Base-by-base conservation (phyloP, 441 rosid genomes). In the Capsella rubella region DNA sequence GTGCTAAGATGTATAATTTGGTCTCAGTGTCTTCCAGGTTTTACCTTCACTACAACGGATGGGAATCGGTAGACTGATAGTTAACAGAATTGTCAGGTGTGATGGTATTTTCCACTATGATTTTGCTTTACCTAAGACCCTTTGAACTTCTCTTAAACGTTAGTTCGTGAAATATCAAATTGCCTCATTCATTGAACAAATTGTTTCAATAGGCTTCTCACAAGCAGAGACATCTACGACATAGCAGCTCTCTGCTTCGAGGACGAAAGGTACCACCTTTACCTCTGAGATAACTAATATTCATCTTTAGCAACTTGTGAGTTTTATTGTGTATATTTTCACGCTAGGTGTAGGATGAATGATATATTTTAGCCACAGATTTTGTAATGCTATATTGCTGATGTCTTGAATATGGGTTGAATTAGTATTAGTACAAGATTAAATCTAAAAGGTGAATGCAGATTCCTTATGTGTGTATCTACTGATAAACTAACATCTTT, bases 1-100 rank as follows among this genome's bases (percentile, higher is more conserved):
- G 54, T 74, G 60, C 61, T 79, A 16, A 64, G 58, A 47, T 50
- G 56, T 86, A 73, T 82, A 73, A 80, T 82, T 67, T 70, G 80
- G 82, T 73, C 73, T 78, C 86, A 80, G 82, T 86, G 73, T 59
- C 64, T 85, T 77, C 67, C 92, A 93, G 96, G 95, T 90, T 74
- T 46, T 78, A 58, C 95, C 98, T 82, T 84, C 90, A 6, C 65
- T 86, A 27, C 89, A 57, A 42, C 64, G 88, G 61, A 79, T 89
- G 90, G 98, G 97, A 52, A 89, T 91, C 52, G 96, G 97, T 62
- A 79, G 74, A 81, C 77, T 90, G 80, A 90, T 94, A 45, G 87
- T 90, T 67, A 80, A 81, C 69, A 85, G 84, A 75, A 85, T 94
- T 53, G 62, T 84, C 74, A 89, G 98, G 98, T 89, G 62, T 75